phyloP scores from a whole-genome alignment of 176 grass and related monocot species.

The Ananas comosus region DNA sequence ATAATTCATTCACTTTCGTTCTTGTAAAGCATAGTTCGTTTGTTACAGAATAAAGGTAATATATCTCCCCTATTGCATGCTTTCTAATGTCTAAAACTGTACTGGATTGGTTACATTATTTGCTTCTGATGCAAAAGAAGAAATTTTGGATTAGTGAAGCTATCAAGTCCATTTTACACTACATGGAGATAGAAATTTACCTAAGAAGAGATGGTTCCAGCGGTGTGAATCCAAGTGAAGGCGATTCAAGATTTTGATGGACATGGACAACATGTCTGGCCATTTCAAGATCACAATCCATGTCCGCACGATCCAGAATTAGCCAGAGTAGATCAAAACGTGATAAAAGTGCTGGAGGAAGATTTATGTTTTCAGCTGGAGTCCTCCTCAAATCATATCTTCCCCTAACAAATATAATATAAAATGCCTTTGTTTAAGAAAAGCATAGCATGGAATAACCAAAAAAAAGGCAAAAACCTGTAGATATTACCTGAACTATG shows the following conservation, averaged over 20 bases:
- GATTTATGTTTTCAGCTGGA: constrained; percentile 99
- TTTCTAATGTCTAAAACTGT: too few relatives aligned
- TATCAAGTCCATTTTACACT: too few relatives aligned
- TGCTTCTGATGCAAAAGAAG: too few relatives aligned
- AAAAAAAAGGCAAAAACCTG: too few relatives aligned
- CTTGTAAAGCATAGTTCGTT: too few relatives aligned
- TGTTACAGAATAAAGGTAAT: too few relatives aligned
- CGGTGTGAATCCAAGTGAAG: constrained; percentile 77
- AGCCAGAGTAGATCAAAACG: constrained; percentile 96
- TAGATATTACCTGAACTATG: too few relatives aligned
- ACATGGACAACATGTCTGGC: constrained; percentile 94
- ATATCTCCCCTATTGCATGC: too few relatives aligned
- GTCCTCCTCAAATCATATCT: constrained; percentile 97
- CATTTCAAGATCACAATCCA: constrained; percentile 98
- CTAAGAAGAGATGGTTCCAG: constrained; percentile 94
- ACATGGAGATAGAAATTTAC: constrained; percentile 21
- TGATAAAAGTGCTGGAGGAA: constrained; percentile 92
- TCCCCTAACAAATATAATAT: constrained; percentile 48
- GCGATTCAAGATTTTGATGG: constrained; percentile 94
- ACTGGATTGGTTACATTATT: too few relatives aligned
- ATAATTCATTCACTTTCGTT: too few relatives aligned
- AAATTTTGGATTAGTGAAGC: too few relatives aligned
- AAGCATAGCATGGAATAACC: too few relatives aligned
- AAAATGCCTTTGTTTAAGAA: neutral
- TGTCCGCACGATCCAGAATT: constrained; percentile 96